Conservation (phyloP, 1,284 basidiomycete species). For the Cystobasidium sp. region DNA sequence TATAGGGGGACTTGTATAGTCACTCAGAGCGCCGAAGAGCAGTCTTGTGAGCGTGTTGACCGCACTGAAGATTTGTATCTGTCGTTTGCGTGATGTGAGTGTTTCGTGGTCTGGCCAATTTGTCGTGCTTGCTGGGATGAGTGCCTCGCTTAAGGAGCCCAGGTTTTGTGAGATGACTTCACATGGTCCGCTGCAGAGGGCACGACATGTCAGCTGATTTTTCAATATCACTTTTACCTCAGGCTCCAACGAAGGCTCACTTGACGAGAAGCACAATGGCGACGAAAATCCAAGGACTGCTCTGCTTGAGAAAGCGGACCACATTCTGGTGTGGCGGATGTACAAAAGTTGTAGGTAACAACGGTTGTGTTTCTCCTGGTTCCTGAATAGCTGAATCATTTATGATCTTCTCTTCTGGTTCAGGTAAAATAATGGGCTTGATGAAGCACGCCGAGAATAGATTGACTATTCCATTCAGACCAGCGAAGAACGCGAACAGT, state of each 20-base stretch:
- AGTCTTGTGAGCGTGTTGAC: conserved; percentile 50
- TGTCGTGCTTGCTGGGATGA: conserved; percentile 40
- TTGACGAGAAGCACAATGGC: conserved; percentile 47
- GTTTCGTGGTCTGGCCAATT: conserved; percentile 33
- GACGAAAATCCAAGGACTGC: conserved; percentile 51
- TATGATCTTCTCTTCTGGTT: background rate
- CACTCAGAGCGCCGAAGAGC: conserved; percentile 47
- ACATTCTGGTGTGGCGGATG: conserved; percentile 27
- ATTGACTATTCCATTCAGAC: conserved; percentile 47
- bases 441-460: conserved; percentile 45
- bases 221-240: background rate
- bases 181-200: conserved; percentile 34
- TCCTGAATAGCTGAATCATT: background rate
- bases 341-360: conserved; percentile 8
- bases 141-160: conserved; percentile 46
- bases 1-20: conserved; percentile 39
- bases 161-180: conserved; percentile 50
- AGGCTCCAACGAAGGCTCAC: background rate
- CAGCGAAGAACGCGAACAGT: conserved; percentile 50
- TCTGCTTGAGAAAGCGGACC: conserved; percentile 20
- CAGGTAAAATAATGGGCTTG: conserved; percentile 38
- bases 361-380: conserved; percentile 13
- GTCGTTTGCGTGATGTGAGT: conserved; percentile 44
- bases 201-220: background rate
- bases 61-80: conserved; percentile 49